Conservation (phyloP, 1,284 basidiomycete species). For the Earliella scabrosa region DNA sequence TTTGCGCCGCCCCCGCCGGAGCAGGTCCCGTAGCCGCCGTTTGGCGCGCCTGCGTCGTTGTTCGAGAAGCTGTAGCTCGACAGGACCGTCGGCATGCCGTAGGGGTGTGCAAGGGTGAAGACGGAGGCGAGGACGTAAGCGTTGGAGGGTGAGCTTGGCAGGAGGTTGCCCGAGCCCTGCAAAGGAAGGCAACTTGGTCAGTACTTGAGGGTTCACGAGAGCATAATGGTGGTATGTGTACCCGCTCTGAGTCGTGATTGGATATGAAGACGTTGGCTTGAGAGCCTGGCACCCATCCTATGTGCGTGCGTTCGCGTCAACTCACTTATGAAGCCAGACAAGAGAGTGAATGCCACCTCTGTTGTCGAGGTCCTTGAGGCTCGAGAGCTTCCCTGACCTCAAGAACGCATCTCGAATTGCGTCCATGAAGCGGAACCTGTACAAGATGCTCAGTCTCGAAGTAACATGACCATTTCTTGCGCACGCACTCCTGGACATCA, state of each 20-base stretch:
- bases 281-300: conserved; percentile 61
- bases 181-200: not conserved
- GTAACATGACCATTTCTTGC: too few relatives aligned
- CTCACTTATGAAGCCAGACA: not conserved
- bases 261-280: conserved; percentile 69
- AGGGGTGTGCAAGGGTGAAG: conserved; percentile 70
- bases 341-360: conserved; percentile 40
- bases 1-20: conserved; percentile 50
- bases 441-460: too few relatives aligned
- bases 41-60: conserved; percentile 58
- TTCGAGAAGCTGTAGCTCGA: conserved; percentile 60
- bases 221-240: conserved; percentile 29
- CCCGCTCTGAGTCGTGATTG: conserved; percentile 74
- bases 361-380: conserved; percentile 56
- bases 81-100: conserved; percentile 66
- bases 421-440: conserved; percentile 65
- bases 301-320: not conserved
- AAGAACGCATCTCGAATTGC: conserved; percentile 56
- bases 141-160: conserved; percentile 63
- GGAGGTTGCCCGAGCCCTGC: conserved; percentile 57
- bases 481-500: conserved; percentile 66
- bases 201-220: not conserved
- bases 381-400: conserved; percentile 49
- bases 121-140: conserved; percentile 62
- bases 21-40: conserved; percentile 53